Evolutionary conservation across 2,329 filamentous ascomycete species (phyloP).

Genomic region (Trichophyton equinum): DNA sequence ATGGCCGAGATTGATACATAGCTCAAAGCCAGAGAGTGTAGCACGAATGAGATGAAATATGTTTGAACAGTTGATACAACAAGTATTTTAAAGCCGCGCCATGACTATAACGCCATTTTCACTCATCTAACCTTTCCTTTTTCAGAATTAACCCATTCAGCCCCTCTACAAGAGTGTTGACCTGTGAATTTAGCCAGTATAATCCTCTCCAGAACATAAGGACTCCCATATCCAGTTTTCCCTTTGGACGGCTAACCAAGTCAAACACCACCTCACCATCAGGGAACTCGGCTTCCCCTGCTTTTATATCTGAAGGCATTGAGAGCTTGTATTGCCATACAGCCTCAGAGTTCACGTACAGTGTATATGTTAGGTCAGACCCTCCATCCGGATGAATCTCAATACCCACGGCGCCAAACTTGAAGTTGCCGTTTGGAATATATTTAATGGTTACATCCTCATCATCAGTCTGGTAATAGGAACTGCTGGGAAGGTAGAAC

Average conservation of each 20-base stretch:
- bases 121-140: background rate
- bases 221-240: background rate
- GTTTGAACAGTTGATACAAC: background rate
- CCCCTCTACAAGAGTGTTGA: background rate
- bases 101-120: background rate
- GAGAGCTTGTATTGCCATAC: constrained; percentile 50
- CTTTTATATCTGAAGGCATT: constrained; percentile 21
- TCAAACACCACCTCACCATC: constrained; percentile 26
- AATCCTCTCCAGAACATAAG: background rate
- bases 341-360: constrained; percentile 72
- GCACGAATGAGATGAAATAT: background rate
- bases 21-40: background rate
- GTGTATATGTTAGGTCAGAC: constrained; percentile 63
- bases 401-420: constrained; percentile 76
- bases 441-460: constrained; percentile 78
- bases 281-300: constrained; percentile 13
- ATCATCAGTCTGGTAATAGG: constrained; percentile 68
- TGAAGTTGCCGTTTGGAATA: constrained; percentile 70
- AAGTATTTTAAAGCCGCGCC: background rate
- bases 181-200: background rate
- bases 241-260: constrained; percentile 8
- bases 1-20: background rate
- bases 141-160: background rate
- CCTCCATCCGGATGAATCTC: constrained; percentile 42
- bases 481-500: constrained; percentile 77